phyloP scores from a whole-genome alignment of 2,329 filamentous ascomycete species.

The Arthrobotrys sphaeroides region DNA sequence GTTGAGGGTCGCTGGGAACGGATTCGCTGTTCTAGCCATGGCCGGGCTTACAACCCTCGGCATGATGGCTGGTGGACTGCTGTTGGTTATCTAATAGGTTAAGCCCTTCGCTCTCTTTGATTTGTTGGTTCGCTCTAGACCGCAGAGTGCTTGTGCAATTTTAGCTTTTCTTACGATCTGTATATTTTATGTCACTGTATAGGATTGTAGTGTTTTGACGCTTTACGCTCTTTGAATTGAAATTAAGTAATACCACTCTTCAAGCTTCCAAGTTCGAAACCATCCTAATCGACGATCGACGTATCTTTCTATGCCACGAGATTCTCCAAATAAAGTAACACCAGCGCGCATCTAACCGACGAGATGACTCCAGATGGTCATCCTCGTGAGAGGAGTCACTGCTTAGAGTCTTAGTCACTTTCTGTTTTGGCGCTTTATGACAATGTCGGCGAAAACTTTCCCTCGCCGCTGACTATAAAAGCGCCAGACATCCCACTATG shows the following conservation, averaged over 20 bases:
- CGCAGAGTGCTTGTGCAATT: background rate
- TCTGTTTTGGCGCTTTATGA: too few species aligned
- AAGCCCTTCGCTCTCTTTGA: background rate
- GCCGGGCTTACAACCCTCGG: slow-evolving; percentile 27
- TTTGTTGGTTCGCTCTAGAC: slow-evolving; percentile 12
- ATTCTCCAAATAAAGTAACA: too few species aligned
- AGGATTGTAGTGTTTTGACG: background rate
- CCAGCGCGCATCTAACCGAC: too few species aligned
- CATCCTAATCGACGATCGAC: too few species aligned
- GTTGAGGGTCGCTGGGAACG: slow-evolving; percentile 13
- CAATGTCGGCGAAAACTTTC: too few species aligned
- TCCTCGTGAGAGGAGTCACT: too few species aligned
- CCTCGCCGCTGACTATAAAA: too few species aligned
- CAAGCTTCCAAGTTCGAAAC: too few species aligned
- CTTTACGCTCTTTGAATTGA: slow-evolving; percentile 7
- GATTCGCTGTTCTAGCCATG: slow-evolving; percentile 11
- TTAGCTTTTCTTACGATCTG: slow-evolving; percentile 7
- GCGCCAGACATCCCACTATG: too few species aligned
- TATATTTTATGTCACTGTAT: slow-evolving; percentile 10
- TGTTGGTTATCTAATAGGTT: slow-evolving; percentile 13
- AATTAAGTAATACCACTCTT: background rate
- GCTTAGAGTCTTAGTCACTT: too few species aligned
- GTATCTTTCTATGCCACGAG: too few species aligned
- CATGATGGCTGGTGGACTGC: slow-evolving; percentile 33
- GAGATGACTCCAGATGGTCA: too few species aligned